Evolutionary conservation across 345 rosid genomes (phyloP).

Genomic region (Alliaria petiolata): DNA sequence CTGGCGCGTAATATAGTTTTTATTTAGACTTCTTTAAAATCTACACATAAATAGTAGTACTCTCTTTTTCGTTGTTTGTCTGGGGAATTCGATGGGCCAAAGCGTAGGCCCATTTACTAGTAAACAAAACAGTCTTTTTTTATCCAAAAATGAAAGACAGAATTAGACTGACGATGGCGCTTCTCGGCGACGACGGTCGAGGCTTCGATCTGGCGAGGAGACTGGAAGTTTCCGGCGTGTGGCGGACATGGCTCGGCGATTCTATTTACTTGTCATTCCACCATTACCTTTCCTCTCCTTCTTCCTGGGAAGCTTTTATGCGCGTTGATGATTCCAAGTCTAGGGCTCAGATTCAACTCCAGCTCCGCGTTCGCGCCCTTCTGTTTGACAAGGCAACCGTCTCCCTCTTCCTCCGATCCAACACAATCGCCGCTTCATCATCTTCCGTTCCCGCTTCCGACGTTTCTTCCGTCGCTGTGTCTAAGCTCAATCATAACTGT

Average conservation of each 20-base stretch:
- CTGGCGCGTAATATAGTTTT: slow-evolving; percentile 85
- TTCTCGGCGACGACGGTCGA: slow-evolving; percentile 88
- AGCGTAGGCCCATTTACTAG: background rate
- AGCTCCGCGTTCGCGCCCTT: slow-evolving; percentile 89
- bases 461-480: slow-evolving; percentile 40
- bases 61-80: too few relatives aligned
- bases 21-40: too few relatives aligned
- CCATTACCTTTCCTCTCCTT: slow-evolving; percentile 58
- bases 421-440: slow-evolving; percentile 12
- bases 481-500: slow-evolving; percentile 76
- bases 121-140: background rate
- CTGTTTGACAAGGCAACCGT: slow-evolving; percentile 74
- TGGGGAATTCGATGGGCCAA: too few relatives aligned
- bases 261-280: slow-evolving; percentile 47
- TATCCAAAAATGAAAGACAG: background rate
- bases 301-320: slow-evolving; percentile 82
- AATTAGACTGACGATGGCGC: slow-evolving; percentile 43
- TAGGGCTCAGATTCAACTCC: slow-evolving; percentile 81
- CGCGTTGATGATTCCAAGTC: slow-evolving; percentile 65
- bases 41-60: too few relatives aligned
- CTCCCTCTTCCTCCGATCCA: slow-evolving; percentile 61
- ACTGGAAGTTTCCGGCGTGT: slow-evolving; percentile 70
- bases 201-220: slow-evolving; percentile 79
- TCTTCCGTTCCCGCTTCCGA: slow-evolving; percentile 33
- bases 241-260: slow-evolving; percentile 92